Evolutionary conservation across 495 filamentous ascomycete species (phyloP).

Genomic region (Tricharina praecox): DNA sequence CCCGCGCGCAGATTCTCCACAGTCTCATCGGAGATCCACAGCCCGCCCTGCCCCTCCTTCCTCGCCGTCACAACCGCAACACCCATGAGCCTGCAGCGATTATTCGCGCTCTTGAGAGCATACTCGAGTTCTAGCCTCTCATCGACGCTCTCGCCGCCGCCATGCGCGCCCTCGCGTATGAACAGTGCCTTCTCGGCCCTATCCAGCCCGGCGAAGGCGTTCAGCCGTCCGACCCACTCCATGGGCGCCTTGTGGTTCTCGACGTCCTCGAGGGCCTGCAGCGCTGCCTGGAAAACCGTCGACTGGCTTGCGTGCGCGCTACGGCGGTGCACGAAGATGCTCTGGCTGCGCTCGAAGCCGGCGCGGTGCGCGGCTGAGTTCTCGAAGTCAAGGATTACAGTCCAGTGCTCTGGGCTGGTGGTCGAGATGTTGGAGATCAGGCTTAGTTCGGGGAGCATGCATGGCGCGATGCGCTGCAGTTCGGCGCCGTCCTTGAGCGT

Average conservation of each 20-base stretch:
- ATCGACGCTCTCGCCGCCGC: slow-evolving; percentile 49
- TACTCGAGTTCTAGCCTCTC: slow-evolving; percentile 52
- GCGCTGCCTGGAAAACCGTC: slow-evolving; percentile 57
- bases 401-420: slow-evolving; percentile 61
- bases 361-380: slow-evolving; percentile 45
- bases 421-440: slow-evolving; percentile 52
- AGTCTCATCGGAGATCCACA: slow-evolving; percentile 30
- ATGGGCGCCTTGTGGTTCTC: slow-evolving; percentile 33
- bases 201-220: slow-evolving; percentile 46
- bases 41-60: slow-evolving; percentile 28
- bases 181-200: slow-evolving; percentile 61
- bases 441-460: slow-evolving; percentile 64
- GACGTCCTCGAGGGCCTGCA: slow-evolving; percentile 43
- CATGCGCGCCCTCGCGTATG: slow-evolving; percentile 36
- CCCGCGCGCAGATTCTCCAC: slow-evolving; percentile 40
- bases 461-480: slow-evolving; percentile 44
- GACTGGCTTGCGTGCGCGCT: slow-evolving; percentile 48
- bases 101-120: slow-evolving; percentile 41
- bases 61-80: slow-evolving; percentile 59
- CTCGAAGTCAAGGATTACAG: slow-evolving; percentile 61
- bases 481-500: slow-evolving; percentile 35
- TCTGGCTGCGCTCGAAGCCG: slow-evolving; percentile 58
- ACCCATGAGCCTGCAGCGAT: slow-evolving; percentile 54
- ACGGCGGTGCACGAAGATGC: slow-evolving; percentile 64
- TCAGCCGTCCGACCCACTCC: slow-evolving; percentile 62